Base-by-base conservation (phyloP, 2,329 filamentous ascomycete species). In the Fusarium robinianum region DNA sequence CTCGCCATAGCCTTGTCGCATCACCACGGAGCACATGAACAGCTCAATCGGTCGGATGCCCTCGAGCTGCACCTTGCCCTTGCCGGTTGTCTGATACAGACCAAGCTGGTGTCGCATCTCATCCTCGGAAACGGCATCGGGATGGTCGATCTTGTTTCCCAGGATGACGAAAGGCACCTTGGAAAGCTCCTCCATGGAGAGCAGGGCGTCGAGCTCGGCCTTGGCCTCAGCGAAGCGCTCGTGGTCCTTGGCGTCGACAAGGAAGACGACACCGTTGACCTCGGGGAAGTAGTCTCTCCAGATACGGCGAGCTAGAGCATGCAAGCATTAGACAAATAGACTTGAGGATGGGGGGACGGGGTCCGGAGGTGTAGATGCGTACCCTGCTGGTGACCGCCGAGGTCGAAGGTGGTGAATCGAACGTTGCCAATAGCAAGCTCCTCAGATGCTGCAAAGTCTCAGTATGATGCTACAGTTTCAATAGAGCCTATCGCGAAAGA, bases 71-170 rank as follows among this genome's bases (percentile, higher is more conserved):
- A 95, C 85, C 80, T 95, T 95, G 72, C 90, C 90, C 81, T 96
- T 96, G 63, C 91, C 91, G 50, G 90, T 96, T 42, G 91, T 96
- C 74, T 97, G 92, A 75, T 95, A 97, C 64, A 99, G 74, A 53
- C 94, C 94, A 46, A 99, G 79, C 70, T 91, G 87, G 68, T 92
- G 86, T 71, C 94, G 83, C 66, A 97, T 81, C 76, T 96, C 90
- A 63, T 97, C 92, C 79, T 99, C 94, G 57, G 87, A 92, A 41
- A 97, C 85, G 53, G 94, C 94, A 61, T 95, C 88, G 40, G 91
- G 91, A 76, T 97, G 91, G 72, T 99, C 94, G 71, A 99, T 99
- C 84, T 99, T 99, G 84, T 99, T 99, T 62, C 94, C 94, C 54
- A 99, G 83, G 61, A 99, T 84, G 51, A 97, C 83, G 71, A 97